Evolutionary conservation across 345 rosid genomes (phyloP), one percentile per base, ranked within the genome.

Genomic region (Cardamine chenopodiifolia): DNA sequence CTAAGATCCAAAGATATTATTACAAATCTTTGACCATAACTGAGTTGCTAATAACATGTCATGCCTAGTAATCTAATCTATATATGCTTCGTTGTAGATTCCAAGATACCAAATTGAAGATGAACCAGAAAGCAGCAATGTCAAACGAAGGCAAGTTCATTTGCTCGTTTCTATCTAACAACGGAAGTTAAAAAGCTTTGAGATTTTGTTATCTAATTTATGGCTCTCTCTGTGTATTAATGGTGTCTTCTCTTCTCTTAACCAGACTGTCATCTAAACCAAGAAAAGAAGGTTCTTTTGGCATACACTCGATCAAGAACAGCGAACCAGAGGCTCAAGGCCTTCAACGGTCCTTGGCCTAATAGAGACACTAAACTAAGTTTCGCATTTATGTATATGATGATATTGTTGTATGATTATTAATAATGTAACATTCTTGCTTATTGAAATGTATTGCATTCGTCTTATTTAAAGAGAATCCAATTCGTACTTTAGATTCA

Each of bases 81-180:
- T 35, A 18, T 66, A 3, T 37, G 44, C 7, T 26, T 70, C 49
- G 1, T 71, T 42, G 62, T 77, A 70, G 79, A 73, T 71, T 64
- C 72, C 39, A 37, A 80, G 62, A 20, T 68, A 52, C 47, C 62
- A 58, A 13, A 55, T 10, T 34, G 80, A 78, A 71, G 84, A 78
- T 67, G 84, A 76, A 58, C 68, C 75, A 50, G 62, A 66, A 6
- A 78, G 81, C 50, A 79, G 81, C 59, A 67, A 70, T 76, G 75
- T 56, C 7, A 62, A 65, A 72, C 83, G 78, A 72, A 85, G 90
- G 93, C 68, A 78, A 85, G 87, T 73, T 47, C 49, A 54, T 20
- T 70, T 23, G 23, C 26, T 70, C 13, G 3, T 32, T 49, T 44
- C 14, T 55, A 23, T 25, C n/a, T 22, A 12, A 5, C 1, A 22